Base-by-base conservation (phyloP, 495 filamentous ascomycete species). In the Penicillium diatomitis region DNA sequence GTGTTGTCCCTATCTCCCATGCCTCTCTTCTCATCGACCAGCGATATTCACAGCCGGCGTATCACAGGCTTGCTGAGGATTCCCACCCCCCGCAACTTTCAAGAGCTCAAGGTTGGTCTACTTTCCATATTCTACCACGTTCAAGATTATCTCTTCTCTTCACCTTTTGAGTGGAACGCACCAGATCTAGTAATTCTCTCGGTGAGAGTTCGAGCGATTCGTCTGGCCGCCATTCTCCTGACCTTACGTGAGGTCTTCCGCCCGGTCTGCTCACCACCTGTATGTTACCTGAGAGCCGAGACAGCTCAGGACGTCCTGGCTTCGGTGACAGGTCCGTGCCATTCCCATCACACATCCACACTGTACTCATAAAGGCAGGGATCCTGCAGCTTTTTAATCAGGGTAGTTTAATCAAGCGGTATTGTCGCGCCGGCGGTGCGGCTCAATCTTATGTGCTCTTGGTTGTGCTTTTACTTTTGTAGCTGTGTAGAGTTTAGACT, bases 101-200 rank as follows among this genome's bases (percentile, higher is more conserved):
- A 20, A 45, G 44, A 61, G 60, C 60, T 55, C 52, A 65, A 72
- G 69, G 69, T 72, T 64, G 62, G 69, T 72, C 64, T 50, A 44
- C 11, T 33, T 60, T 54, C 47, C 53, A 49, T 53, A 59, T 49
- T 49, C 58, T 32, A 54, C 65, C 40, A 68, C 60, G 48, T 63
- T 56, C 32, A 28, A 20, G 20, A 20, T 20, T 20, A 20, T 20
- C 20, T 20, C 20, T 20, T 20, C 20, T 20, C 20, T 20, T 20
- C 20, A 20, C 20, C 20, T 20, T 20, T 20, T 20, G 20, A 20
- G 20, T 20, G 20, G 20, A 2, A 20, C 20, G 20, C 20, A 20
- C 20, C 20, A 20, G 20, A 20, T 20, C 20, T 20, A 20, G 20
- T 20, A 20, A 20, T 20, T 20, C 20, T 20, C 20, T 20, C 20